Evolutionary conservation across 2,329 filamentous ascomycete genomes (phyloP).

Genomic region (Didymella exigua): DNA sequence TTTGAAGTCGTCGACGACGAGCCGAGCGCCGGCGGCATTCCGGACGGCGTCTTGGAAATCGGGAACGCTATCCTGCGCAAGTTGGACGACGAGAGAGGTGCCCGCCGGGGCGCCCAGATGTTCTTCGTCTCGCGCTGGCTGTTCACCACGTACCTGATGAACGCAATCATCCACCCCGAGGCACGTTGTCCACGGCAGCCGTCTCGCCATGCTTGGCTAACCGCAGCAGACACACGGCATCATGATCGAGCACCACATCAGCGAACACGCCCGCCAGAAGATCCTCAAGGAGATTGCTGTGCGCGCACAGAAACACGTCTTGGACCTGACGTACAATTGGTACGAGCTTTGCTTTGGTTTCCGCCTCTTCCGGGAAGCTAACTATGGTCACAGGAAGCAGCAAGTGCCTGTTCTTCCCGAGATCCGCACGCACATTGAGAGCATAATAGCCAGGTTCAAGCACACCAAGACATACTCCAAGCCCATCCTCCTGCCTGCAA

Average conservation of each 20-base stretch:
- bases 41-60: slow-evolving; percentile 81
- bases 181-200: slow-evolving; percentile 52
- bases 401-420: slow-evolving; percentile 66
- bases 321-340: slow-evolving; percentile 74
- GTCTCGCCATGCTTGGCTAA: slow-evolving; percentile 38
- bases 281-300: slow-evolving; percentile 76
- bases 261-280: slow-evolving; percentile 83
- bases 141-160: slow-evolving; percentile 84
- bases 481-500: slow-evolving; percentile 70
- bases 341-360: slow-evolving; percentile 52
- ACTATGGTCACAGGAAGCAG: slow-evolving; percentile 55
- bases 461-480: slow-evolving; percentile 51
- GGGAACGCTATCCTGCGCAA: slow-evolving; percentile 82
- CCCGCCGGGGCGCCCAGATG: slow-evolving; percentile 72
- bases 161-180: slow-evolving; percentile 87
- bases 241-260: slow-evolving; percentile 89
- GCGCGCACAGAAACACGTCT: slow-evolving; percentile 77
- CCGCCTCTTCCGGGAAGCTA: slow-evolving; percentile 25
- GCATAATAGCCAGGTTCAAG: slow-evolving; percentile 69
- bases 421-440: slow-evolving; percentile 72
- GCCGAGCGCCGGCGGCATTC: slow-evolving; percentile 77
- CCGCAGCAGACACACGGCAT: slow-evolving; percentile 60
- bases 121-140: slow-evolving; percentile 92
- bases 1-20: slow-evolving; percentile 88
- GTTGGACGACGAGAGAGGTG: slow-evolving; percentile 70